phyloP scores from a whole-genome alignment of 805 yeast genomes.

The Starmerella asiatica region DNA sequence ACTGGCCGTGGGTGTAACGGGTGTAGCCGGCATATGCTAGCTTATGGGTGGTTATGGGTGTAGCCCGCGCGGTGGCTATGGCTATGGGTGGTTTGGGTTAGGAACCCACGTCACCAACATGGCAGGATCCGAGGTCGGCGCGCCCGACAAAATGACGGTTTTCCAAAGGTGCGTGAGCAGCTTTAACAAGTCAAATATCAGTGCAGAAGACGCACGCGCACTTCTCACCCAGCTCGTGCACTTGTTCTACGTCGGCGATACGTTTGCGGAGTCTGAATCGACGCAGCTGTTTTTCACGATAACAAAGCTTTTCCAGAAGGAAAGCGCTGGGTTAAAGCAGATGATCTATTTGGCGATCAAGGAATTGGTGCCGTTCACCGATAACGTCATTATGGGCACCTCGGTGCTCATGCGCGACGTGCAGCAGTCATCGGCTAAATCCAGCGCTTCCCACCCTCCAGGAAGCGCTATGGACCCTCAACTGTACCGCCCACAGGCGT shows the following conservation, averaged over 20 bases:
- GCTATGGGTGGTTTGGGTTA: too few relatives aligned
- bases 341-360: constrained; percentile 87
- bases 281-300: constrained; percentile 87
- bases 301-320: constrained; percentile 88
- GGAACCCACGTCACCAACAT: too few relatives aligned
- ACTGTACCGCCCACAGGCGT: constrained; percentile 84
- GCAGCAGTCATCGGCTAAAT: constrained; percentile 38
- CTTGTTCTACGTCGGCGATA: constrained; percentile 71
- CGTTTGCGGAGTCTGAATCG: constrained; percentile 77
- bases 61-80: too few relatives aligned
- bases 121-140: constrained; percentile 41
- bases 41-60: too few relatives aligned
- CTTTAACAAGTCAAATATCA: constrained; percentile 82
- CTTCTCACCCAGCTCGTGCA: constrained; percentile 72
- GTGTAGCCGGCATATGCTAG: too few relatives aligned
- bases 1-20: too few relatives aligned
- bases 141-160: constrained; percentile 93
- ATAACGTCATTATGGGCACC: constrained; percentile 93
- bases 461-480: constrained; percentile 32
- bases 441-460: neutral
- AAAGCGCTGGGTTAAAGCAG: constrained; percentile 74
- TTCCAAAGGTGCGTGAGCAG: constrained; percentile 89
- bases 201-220: constrained; percentile 72
- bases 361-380: constrained; percentile 70
- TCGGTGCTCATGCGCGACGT: constrained; percentile 97